Evolutionary conservation across 345 rosid species (phyloP).

Genomic region (Iberis pinnata): DNA sequence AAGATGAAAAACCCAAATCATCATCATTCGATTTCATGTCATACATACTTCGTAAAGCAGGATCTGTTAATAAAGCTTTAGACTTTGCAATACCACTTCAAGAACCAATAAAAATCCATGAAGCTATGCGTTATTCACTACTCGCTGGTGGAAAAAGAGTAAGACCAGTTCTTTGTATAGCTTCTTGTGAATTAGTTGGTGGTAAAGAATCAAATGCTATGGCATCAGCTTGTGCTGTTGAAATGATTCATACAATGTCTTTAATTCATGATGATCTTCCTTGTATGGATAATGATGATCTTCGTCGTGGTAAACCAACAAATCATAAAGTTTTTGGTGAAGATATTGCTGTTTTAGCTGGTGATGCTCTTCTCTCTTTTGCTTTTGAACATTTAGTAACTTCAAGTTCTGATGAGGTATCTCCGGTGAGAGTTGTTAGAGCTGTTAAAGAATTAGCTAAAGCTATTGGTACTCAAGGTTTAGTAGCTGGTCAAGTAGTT

Average conservation of each 20-base stretch:
- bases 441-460: constrained; percentile 70
- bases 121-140: constrained; percentile 90
- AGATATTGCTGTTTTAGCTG: constrained; percentile 77
- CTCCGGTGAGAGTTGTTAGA: constrained; percentile 42
- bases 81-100: constrained; percentile 55
- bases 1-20: constrained; percentile 29
- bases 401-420: constrained; percentile 28
- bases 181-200: constrained; percentile 83
- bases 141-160: constrained; percentile 88
- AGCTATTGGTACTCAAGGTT: constrained; percentile 55
- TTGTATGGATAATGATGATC: constrained; percentile 91
- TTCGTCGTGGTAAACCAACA: constrained; percentile 91
- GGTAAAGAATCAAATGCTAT: constrained; percentile 57
- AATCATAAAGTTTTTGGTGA: constrained; percentile 84
- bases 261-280: constrained; percentile 92
- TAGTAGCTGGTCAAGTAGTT: constrained; percentile 88
- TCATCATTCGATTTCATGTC: constrained; percentile 61
- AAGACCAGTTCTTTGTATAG: constrained; percentile 72
- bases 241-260: constrained; percentile 96
- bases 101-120: constrained; percentile 72
- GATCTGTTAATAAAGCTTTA: constrained; percentile 57
- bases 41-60: constrained; percentile 59
- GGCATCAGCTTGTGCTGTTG: constrained; percentile 87
- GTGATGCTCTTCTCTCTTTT: constrained; percentile 73
- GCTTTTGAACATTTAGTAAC: constrained; percentile 74